Evolutionary conservation across 2,329 filamentous ascomycete species (phyloP).

Genomic region (Fusarium anguioides): DNA sequence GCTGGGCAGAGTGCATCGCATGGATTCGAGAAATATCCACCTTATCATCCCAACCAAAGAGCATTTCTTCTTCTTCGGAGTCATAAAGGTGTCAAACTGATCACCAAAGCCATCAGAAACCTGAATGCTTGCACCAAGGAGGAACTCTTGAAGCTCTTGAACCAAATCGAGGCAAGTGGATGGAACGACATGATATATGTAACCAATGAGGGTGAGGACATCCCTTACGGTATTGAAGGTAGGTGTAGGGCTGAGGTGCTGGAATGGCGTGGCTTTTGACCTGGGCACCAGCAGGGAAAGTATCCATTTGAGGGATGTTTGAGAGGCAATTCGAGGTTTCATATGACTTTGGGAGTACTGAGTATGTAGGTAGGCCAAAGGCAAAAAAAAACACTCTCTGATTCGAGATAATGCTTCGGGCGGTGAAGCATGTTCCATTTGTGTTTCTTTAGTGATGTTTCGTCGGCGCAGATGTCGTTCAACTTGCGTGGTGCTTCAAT

Average conservation of each 20-base stretch:
- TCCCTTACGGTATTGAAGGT: conserved; percentile 24
- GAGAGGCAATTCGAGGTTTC: background rate
- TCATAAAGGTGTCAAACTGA: background rate
- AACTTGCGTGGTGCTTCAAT: background rate
- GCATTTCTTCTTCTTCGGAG: conserved; percentile 17
- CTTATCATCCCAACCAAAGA: conserved; percentile 13
- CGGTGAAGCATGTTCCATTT: background rate
- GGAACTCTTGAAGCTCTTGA: conserved; percentile 29
- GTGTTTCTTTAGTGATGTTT: background rate
- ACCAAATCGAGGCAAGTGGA: conserved; percentile 20
- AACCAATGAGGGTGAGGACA: conserved; percentile 6
- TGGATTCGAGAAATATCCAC: background rate
- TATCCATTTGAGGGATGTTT: background rate
- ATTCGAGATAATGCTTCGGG: background rate
- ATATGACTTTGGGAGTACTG: background rate
- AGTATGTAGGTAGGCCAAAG: background rate
- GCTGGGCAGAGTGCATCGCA: background rate
- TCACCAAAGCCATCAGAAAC: background rate
- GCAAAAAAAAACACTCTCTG: background rate
- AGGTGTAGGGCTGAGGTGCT: background rate
- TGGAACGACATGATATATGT: conserved; percentile 47
- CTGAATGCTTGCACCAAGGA: conserved; percentile 21
- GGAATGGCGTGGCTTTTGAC: background rate
- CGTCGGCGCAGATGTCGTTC: background rate
- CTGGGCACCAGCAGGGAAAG: background rate